phyloP scores from a whole-genome alignment of 257 asterid genomes.

The Solanum rostratum region DNA sequence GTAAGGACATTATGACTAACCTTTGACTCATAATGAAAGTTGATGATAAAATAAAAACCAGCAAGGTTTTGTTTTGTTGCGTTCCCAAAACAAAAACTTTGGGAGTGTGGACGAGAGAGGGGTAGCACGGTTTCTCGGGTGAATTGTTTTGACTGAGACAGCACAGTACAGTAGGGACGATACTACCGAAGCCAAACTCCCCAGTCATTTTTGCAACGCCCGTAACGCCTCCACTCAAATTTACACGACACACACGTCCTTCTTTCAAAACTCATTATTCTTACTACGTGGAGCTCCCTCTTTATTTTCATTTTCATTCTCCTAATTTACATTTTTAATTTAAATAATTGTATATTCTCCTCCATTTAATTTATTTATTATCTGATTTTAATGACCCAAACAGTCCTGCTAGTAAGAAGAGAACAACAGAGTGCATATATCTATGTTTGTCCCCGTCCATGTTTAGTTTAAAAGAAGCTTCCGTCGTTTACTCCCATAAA shows the following conservation, averaged over 20 bases:
- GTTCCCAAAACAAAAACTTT: conserved; percentile 1
- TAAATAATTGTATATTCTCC: neutral
- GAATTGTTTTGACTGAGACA: conserved; percentile 38
- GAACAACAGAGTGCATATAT: conserved; percentile 9
- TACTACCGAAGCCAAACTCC: conserved; percentile 59
- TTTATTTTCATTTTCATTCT: neutral
- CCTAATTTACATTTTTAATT: neutral
- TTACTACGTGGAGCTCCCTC: neutral
- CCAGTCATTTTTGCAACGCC: conserved; percentile 15
- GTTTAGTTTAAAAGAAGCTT: conserved; percentile 14
- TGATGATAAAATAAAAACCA: neutral
- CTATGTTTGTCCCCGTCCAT: conserved; percentile 6
- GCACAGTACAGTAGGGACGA: conserved; percentile 14
- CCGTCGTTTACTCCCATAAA: conserved; percentile 28
- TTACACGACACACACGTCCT: conserved; percentile 1
- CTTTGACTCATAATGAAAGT: too few species aligned
- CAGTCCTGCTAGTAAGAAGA: neutral
- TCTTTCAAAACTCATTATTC: neutral
- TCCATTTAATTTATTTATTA: too few species aligned
- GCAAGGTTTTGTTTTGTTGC: neutral
- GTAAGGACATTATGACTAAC: neutral
- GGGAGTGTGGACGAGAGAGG: conserved; percentile 2
- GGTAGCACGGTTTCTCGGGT: conserved; percentile 45
- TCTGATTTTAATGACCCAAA: neutral
- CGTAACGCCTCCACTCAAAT: conserved; percentile 11